Evolutionary conservation across 2,329 filamentous ascomycete species (phyloP).

Genomic region (Penicillium nordicum): DNA sequence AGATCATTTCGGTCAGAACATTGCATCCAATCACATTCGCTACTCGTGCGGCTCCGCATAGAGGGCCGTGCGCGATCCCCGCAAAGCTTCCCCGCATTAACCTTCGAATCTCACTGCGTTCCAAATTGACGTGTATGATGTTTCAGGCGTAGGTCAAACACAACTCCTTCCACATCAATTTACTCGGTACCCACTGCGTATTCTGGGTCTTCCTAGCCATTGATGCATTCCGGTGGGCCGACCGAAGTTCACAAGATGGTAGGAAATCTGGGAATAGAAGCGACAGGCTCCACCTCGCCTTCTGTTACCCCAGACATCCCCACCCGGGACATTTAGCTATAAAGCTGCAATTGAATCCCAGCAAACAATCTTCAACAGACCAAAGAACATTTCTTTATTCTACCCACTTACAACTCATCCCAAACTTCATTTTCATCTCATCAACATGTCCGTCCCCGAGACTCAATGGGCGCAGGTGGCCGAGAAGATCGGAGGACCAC

Average conservation of each 20-base stretch:
- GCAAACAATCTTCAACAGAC: neutral
- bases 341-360: neutral
- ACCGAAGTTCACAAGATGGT: neutral
- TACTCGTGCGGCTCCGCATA: slow-evolving; percentile 15
- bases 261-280: neutral
- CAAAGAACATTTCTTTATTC: neutral
- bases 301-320: neutral
- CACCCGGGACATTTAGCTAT: neutral
- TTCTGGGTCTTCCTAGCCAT: too few relatives aligned
- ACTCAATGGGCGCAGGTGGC: slow-evolving; percentile 91
- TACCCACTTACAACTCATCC: neutral
- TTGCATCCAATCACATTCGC: neutral
- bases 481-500: slow-evolving; percentile 72
- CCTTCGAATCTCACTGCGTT: neutral
- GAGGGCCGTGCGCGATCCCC: slow-evolving; percentile 1
- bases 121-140: neutral
- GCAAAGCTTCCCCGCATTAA: slow-evolving; percentile 13
- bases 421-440: neutral
- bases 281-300: neutral
- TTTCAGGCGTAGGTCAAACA: neutral
- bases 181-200: neutral
- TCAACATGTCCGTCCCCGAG: slow-evolving; percentile 57
- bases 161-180: neutral
- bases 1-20: neutral
- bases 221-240: slow-evolving; percentile 5